Conservation (phyloP, 108 stramenopile species). For the Aurantiochytrium sp. region DNA sequence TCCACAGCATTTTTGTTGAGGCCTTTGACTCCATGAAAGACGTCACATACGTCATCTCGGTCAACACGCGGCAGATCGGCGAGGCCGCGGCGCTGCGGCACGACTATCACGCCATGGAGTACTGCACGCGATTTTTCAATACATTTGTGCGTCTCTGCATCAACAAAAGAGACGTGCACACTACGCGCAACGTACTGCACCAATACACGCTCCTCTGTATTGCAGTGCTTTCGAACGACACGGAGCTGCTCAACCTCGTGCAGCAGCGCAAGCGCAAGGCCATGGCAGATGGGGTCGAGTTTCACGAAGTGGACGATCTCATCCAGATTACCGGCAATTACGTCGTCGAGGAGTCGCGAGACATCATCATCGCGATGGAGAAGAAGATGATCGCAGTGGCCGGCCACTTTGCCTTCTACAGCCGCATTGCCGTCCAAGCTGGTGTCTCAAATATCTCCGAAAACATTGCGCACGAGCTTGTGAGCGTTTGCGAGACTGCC, state of each 20-base stretch:
- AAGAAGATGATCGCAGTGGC: constrained; percentile 1
- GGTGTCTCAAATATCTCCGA: background rate
- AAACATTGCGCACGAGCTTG: constrained; percentile 21
- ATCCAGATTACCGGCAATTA: constrained; percentile 4
- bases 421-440: background rate
- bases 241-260: background rate
- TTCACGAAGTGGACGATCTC: background rate
- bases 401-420: background rate
- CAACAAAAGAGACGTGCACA: background rate
- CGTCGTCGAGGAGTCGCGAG: constrained; percentile 1
- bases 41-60: background rate
- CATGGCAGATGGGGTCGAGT: background rate
- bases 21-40: background rate
- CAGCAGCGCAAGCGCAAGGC: background rate
- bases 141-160: background rate
- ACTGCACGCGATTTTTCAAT: constrained; percentile 3
- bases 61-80: background rate
- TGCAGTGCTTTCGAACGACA: background rate
- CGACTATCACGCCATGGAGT: constrained; percentile 12
- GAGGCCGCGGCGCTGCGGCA: background rate
- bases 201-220: background rate
- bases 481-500: background rate
- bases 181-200: background rate
- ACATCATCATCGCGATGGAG: constrained; percentile 28
- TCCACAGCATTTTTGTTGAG: background rate